Evolutionary conservation across 1,139 yeast species (phyloP), one percentile per base, ranked within the genome.

Genomic region (Yamadazyma diospyri): DNA sequence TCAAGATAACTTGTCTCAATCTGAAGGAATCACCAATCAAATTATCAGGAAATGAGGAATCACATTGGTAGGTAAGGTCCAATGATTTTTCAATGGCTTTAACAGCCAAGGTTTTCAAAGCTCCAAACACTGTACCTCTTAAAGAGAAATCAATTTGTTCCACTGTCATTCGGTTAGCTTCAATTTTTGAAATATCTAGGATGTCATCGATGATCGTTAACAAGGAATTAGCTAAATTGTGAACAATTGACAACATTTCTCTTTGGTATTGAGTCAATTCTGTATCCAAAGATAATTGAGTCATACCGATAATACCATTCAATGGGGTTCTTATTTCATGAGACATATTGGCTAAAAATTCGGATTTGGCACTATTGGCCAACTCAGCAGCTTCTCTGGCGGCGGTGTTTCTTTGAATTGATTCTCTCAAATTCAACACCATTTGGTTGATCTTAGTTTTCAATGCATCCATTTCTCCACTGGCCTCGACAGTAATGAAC

Each of bases 371-470:
- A 48, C 85, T 72, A 55, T 86, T 86, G 7, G 95, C 95, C 51
- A 84, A 69, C 52, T 86, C 95, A 27, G 95, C 95, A 23, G 95
- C 95, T 58, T 86, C 95, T 61, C 95, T 78, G 1, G 95, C 95
- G 6, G 92, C 94, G 0, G 95, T 85, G 52, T 85, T 86, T 57
- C 95, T 77, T 59, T 86, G 94, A 57, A 86, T 85, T 2, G 94
- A 82, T 54, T 86, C 95, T 57, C 95, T 74, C 50, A 86, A 68
- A 52, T 85, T 84, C 45, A 83, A 72, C 54, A 86, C 95, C 95
- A 86, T 86, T 66, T 85, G 94, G 59, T 86, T 86, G 54, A 86
- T 86, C 57, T 86, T 86, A 0, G 94, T 85, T 56, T 86, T 86
- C 53, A 86, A 72, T 0, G 95, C 94, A 58, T 85, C 95, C 95